Base-by-base conservation (phyloP, 176 grass and related monocot species). In the Avena insularis region DNA sequence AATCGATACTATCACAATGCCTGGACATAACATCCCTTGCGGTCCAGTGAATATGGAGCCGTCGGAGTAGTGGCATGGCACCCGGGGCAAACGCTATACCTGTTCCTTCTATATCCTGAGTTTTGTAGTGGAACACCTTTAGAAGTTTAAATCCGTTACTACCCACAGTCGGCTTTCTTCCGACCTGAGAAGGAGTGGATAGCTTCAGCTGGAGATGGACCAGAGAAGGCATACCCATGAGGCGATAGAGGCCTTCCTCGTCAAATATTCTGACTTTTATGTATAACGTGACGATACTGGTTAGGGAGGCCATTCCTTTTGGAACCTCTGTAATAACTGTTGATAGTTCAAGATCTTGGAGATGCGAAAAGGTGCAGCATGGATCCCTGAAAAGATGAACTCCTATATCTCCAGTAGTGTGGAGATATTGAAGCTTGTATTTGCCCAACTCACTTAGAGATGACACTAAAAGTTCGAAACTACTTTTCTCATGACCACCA, bases 141-240 rank as follows among this genome's bases (percentile, higher is more conserved):
- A 71, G 38, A n/a, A 43, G 17, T 40, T 71, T 71, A 40, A 71
- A 46, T 46, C 38, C 68, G 8, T n/a, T 46, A 46, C 38, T 20
- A 71, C 38, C 17, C 16, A 71, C 38, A 46, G 38, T 46, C 19
- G 17, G 17, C 68, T 11, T 20, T 45, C 4, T 71, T 17, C 38
- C 38, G n/a, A 62, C 59, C 59, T n/a, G 59, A 62, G 59, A 62
- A 62, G 59, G 59, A 62, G 59, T 62, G n/a, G 59, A 62, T 45
- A 46, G 20, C 68, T 12, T 9, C n/a, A 71, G 68, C 19, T 11
- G 16, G 68, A 71, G 68, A 71, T 45, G 6, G 8, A 20, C 68
- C 68, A 71, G 68, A 46, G 68, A 46, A 45, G 68, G 68, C 68
- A 71, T 45, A 12, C 38, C 36, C 68, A 71, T 71, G 19, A 71